Evolutionary conservation across 2,329 filamentous ascomycete species (phyloP), one percentile per base, ranked within the genome.

Genomic region (Leptoxyphium fumago): DNA sequence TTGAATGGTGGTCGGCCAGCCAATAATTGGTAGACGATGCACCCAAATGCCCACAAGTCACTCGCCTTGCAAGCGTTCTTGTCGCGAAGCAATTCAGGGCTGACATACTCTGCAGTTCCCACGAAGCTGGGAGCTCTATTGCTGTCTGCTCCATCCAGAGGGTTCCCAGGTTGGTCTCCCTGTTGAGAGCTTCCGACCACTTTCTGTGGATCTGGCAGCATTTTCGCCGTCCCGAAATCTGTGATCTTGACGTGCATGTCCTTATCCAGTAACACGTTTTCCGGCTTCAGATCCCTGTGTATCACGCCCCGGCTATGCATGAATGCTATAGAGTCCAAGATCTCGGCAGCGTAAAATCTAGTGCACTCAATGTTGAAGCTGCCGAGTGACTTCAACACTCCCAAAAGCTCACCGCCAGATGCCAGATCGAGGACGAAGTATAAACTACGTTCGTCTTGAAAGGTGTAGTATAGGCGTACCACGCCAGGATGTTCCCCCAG

Each of bases 161-260:
- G 68, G 51, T 74, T 67, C 7, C 73, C 67, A 34, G 62, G 47
- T 8, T 57, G 53, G 5, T 46, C 64, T 39, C 49, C 51, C n/a
- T 53, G 46, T 18, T 38, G 45, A 10, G 50, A 49, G 3, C 40
- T 43, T 13, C 39, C 39, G n/a, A 34, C 29, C 21, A 46, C 51
- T 51, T 73, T 71, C 13, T 63, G 58, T 28, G 65, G 60, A 42
- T 81, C 80, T 10, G 50, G 50, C 39, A 98, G 70, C 49, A 98
- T 77, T 62, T 95, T 96, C n/a, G 91, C 91, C 0, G 91, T 98
- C 38, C 91, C 91, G 59, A 98, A 98, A 64, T 98, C 91, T 7
- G 91, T 98, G 51, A 98, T 95, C 62, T 98, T 98, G 65, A 96
- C 81, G 57, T 96, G 86, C 84, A 95, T 93, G 57, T 94, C 82